Base-by-base conservation (phyloP, 108 stramenopile genomes). In the Cyclotella cryptica region DNA sequence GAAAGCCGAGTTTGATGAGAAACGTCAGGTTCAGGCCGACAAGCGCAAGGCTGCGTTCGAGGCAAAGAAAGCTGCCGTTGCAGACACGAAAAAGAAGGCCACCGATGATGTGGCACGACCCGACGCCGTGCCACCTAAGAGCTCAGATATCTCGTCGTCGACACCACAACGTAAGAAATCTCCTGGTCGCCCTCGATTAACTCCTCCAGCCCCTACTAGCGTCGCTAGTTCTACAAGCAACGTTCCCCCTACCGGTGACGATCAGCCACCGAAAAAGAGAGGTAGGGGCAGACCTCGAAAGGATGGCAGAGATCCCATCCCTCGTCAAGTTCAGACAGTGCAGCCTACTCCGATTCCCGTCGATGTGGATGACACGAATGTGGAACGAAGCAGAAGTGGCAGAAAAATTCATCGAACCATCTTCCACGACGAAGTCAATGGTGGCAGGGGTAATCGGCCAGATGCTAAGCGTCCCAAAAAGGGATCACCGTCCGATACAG, bases 361-460 rank as follows among this genome's bases (percentile, higher is more conserved):
- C 4, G 64, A 71, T 24, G 46, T 30, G 52, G 61, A 74, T 18
- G 83, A 69, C 21, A 52, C 52, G 18, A 54, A 58, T 19, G 57
- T 65, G 21, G 54, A 84, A 28, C 73, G 85, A 13, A 93, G 94
- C 66, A 84, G 94, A 59, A 95, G 94, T 71, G 94, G 92, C 46
- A 66, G 94, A 68, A 80, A 86, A 18, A 88, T 95, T 18, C 90
- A 92, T 52, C 74, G 90, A 54, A 87, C 75, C 21, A 74, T 82
- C 15, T 92, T 92, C 59, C 90, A 92, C 72, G 93, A 95, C 63
- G 93, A 95, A 71, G 59, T 88, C 35, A 81, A 82, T 54, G 87
- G 89, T 14, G 87, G 83, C 27, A 89, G 90, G 54, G 45, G 47
- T 43, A 24, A 45, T 22, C 22, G 59, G 41, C n/a, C 52, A 29